Percentiles rank a stretch among this genome's conserved stretches.
These are phyloP conservation scores for Quercus lobata DNA, from an alignment of 331 rosid genomes.

Conservation along the genomic window DNA sequence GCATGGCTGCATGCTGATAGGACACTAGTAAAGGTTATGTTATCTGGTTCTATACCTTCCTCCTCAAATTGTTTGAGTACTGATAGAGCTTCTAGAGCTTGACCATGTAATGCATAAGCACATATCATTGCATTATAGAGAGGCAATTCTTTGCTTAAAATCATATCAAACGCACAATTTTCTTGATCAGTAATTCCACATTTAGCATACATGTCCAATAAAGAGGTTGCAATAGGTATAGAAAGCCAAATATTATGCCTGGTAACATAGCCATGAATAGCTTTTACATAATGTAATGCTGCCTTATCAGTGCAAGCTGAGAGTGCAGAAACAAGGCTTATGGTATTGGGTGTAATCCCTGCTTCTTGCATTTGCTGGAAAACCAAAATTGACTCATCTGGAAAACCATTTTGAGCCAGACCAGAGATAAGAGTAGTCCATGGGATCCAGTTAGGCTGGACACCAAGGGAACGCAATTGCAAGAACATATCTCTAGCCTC, in stretches of 20 bases:
- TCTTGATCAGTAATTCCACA: constrained; percentile 57
- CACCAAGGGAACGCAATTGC: constrained; percentile 53
- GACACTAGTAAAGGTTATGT: constrained; percentile 54
- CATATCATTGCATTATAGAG: constrained; percentile 75
- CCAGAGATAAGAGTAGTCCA: constrained; percentile 81
- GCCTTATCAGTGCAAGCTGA: constrained; percentile 56
- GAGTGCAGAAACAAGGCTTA: constrained; percentile 51
- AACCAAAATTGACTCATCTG: constrained; percentile 43
- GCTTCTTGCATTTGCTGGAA: constrained; percentile 60
- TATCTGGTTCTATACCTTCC: constrained; percentile 48
- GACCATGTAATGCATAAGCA: constrained; percentile 67
- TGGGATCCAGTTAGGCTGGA: constrained; percentile 57
- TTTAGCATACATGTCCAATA: constrained; percentile 81
- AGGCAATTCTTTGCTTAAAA: constrained; percentile 43
- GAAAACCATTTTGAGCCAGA: constrained; percentile 51
- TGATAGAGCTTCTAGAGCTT: constrained; percentile 55
- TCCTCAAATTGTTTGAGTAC: constrained; percentile 39
- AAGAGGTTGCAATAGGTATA: constrained; percentile 43
- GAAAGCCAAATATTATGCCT: constrained; percentile 40
- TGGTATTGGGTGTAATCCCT: constrained; percentile 49
- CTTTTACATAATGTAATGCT: constrained; percentile 56
- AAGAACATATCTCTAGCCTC: constrained; percentile 61
- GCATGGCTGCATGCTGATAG: constrained; percentile 74
- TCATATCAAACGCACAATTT: constrained; percentile 43
- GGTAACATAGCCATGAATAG: constrained; percentile 60